Conservation (phyloP, 495 filamentous ascomycete genomes). For the Neurospora tetrasperma region DNA sequence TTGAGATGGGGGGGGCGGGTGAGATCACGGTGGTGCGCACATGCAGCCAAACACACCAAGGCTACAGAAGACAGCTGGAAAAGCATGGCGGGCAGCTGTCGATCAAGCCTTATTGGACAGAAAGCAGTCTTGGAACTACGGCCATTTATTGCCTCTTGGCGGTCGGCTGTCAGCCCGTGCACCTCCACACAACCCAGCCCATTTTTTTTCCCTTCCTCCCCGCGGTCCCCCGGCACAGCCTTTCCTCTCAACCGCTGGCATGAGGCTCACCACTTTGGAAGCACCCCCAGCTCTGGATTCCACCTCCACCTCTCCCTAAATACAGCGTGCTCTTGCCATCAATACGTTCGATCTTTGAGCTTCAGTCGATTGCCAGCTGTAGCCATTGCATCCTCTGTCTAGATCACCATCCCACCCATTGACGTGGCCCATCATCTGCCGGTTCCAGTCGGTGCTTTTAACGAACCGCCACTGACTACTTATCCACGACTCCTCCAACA, state of each 20-base stretch:
- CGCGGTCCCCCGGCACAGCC: background rate
- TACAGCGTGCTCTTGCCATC: background rate
- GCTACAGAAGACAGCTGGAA: background rate
- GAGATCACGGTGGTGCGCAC: background rate
- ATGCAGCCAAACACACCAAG: background rate
- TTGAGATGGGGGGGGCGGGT: background rate
- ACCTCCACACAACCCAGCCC: background rate
- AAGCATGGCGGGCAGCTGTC: background rate
- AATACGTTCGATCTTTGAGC: background rate
- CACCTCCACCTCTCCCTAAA: background rate
- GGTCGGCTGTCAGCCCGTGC: background rate
- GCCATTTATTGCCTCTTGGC: background rate
- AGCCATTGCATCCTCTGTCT: background rate
- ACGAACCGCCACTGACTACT: background rate
- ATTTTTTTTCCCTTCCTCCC: background rate
- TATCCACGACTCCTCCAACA: slow-evolving; percentile 1
- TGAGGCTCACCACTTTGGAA: background rate
- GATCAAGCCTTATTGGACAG: background rate
- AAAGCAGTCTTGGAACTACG: background rate
- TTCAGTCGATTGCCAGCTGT: background rate
- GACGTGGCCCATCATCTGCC: background rate
- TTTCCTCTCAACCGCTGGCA: background rate
- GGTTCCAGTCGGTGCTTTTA: background rate
- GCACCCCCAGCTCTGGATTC: background rate
- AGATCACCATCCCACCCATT: background rate